Base-by-base conservation (phyloP, 2,329 filamentous ascomycete species). In the Aureobasidium namibiae region DNA sequence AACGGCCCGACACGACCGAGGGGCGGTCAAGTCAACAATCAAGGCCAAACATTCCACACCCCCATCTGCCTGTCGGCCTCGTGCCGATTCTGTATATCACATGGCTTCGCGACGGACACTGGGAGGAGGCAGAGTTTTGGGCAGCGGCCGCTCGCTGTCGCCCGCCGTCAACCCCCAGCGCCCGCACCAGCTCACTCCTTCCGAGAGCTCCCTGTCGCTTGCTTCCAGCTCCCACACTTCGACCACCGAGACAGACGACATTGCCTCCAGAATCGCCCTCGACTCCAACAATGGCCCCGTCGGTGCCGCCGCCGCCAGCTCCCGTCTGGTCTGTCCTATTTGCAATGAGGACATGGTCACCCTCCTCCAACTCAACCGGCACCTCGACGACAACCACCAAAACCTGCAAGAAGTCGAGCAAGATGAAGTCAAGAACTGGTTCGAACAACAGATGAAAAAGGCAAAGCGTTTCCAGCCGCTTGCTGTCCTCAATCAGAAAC, bases 361-460 rank as follows among this genome's bases (percentile, higher is more conserved):
- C 21, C 46, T 49, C 34, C 52, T 53, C 29, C 52, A 61, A 21
- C 59, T 68, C 67, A 67, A 70, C 64, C 86, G 86, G 72, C 87
- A 90, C 73, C 80, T 96, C 69, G 92, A 96, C 76, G 92, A 96
- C 71, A 85, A 80, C 63, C 92, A 96, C 75, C 88, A 92, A 72
- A 92, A 96, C 69, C 82, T 96, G 14, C 88, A 95, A 70, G 89
- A 89, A 64, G 82, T 90, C 62, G 87, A 91, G 69, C 92, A 96
- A 70, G 90, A 96, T 73, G 90, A 96, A 74, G 91, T 96, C 67
- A 95, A 95, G 76, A 92, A 91, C 41, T 96, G 92, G 92, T 95
- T 96, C 75, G 90, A 95, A 76, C 88, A 90, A 69, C 92, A 96
- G 74, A 92, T 96, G 74, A 82, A 89, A 65, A 96, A 95, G 72